Evolutionary conservation across 306 rosid species (phyloP).

Genomic region (Trifolium pratense): DNA sequence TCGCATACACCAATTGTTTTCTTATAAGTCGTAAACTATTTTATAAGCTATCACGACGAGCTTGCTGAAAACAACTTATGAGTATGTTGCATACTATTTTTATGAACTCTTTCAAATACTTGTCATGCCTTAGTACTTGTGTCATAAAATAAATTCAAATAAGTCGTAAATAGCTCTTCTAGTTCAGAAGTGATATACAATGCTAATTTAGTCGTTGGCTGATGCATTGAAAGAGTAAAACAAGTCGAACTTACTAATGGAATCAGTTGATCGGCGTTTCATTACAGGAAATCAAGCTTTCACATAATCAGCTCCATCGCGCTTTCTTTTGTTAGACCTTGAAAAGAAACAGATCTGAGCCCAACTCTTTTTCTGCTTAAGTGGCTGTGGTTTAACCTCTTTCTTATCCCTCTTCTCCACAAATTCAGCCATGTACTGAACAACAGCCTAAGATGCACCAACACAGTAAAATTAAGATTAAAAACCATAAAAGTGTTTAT

Average conservation of each 20-base stretch:
- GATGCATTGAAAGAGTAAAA: conserved; percentile 34
- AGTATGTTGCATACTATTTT: background rate
- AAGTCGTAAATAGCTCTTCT: background rate
- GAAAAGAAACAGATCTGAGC: conserved; percentile 73
- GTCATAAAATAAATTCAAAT: background rate
- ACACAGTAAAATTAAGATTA: conserved; percentile 28
- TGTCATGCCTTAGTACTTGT: background rate
- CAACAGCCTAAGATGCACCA: conserved; percentile 78
- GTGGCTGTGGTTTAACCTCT: conserved; percentile 59
- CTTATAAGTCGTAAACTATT: background rate
- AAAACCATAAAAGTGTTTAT: conserved; percentile 16
- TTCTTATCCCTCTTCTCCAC: conserved; percentile 61
- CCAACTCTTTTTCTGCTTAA: conserved; percentile 79
- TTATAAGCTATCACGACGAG: background rate
- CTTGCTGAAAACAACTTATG: background rate
- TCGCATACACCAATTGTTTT: background rate
- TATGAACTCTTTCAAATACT: background rate
- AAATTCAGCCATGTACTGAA: conserved; percentile 76
- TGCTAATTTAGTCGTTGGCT: conserved; percentile 25
- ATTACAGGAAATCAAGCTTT: conserved; percentile 54
- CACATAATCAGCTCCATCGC: conserved; percentile 56
- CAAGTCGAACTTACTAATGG: conserved; percentile 54
- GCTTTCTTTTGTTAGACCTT: conserved; percentile 78
- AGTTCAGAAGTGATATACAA: conserved; percentile 12
- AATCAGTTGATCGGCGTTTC: conserved; percentile 31